A percentile compares a stretch with the other conserved stretches of the same genome.
phyloP scores from a whole-genome alignment of 371 early-diverging fungal species.

The Gilbertella persicaria region DNA sequence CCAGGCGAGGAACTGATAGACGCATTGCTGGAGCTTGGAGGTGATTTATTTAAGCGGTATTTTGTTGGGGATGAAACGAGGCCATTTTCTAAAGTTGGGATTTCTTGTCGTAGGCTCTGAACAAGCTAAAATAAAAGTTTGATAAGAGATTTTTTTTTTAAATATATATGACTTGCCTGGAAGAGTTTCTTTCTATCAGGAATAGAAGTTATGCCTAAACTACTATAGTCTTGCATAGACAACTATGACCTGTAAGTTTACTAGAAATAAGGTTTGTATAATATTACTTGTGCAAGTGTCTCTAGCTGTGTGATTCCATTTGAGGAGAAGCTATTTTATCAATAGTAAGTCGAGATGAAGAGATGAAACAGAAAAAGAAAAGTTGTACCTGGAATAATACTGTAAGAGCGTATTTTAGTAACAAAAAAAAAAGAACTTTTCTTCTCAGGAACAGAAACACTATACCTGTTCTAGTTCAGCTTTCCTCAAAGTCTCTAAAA shows the following conservation, averaged over 20 bases:
- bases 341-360: background rate
- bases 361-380: slow-evolving; percentile 5
- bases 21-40: background rate
- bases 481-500: slow-evolving; percentile 39
- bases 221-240: slow-evolving; percentile 76
- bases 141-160: background rate
- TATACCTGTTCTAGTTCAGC: slow-evolving; percentile 46
- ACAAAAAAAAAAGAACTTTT: background rate
- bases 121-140: slow-evolving; percentile 50
- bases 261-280: background rate
- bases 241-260: slow-evolving; percentile 48
- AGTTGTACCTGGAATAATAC: slow-evolving; percentile 31
- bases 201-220: slow-evolving; percentile 71
- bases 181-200: slow-evolving; percentile 75
- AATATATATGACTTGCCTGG: slow-evolving; percentile 30
- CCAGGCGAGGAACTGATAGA: background rate
- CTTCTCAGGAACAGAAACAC: background rate
- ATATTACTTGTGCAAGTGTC: slow-evolving; percentile 33
- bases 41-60: slow-evolving; percentile 9
- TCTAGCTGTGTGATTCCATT: slow-evolving; percentile 59
- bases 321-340: slow-evolving; percentile 43
- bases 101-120: slow-evolving; percentile 32
- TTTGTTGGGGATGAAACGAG: slow-evolving; percentile 20
- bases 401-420: slow-evolving; percentile 4
- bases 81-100: slow-evolving; percentile 35